These are phyloP conservation scores for Yamadazyma dushanensis DNA, from an alignment of 1,139 yeast genomes.

Conservation along the genomic window DNA sequence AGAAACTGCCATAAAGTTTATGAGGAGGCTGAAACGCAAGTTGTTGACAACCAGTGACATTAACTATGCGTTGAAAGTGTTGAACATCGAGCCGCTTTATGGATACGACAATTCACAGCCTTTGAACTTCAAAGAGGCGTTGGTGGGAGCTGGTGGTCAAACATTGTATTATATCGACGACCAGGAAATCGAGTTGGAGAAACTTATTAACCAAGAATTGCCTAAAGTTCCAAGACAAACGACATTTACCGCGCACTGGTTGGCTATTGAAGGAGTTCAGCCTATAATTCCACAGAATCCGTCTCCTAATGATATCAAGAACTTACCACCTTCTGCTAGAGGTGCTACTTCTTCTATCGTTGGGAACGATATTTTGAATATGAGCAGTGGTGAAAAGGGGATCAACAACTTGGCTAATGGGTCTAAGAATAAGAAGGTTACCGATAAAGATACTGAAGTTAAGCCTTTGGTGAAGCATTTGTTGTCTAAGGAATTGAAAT, in stretches of 20 bases:
- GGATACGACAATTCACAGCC: slow-evolving; percentile 71
- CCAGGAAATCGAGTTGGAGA: slow-evolving; percentile 91
- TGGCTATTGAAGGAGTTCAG: slow-evolving; percentile 98
- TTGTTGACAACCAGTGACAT: slow-evolving; percentile 81
- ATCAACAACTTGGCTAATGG: slow-evolving; percentile 12
- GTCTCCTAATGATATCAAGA: slow-evolving; percentile 68
- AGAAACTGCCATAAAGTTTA: slow-evolving; percentile 93
- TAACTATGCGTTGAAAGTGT: slow-evolving; percentile 74
- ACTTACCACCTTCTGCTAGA: slow-evolving; percentile 63
- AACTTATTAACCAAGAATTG: slow-evolving; percentile 86
- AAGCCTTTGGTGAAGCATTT: slow-evolving; percentile 97
- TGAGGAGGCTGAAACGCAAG: slow-evolving; percentile 90
- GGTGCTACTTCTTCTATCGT: slow-evolving; percentile 62
- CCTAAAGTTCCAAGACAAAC: slow-evolving; percentile 94
- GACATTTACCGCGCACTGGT: slow-evolving; percentile 96
- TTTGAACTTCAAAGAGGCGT: slow-evolving; percentile 72
- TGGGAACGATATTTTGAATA: slow-evolving; percentile 42
- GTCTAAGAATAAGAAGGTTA: slow-evolving; percentile 28
- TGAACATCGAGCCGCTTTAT: slow-evolving; percentile 86
- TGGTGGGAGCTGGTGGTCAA: slow-evolving; percentile 87
- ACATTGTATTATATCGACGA: slow-evolving; percentile 89
- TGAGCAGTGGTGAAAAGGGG: slow-evolving; percentile 18
- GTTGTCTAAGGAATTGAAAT: slow-evolving; percentile 86
- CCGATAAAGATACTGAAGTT: slow-evolving; percentile 67
- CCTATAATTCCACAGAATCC: slow-evolving; percentile 98